Evolutionary conservation across 208 protist genomes (phyloP).

Genomic region (Sergeia podlipaevii): DNA sequence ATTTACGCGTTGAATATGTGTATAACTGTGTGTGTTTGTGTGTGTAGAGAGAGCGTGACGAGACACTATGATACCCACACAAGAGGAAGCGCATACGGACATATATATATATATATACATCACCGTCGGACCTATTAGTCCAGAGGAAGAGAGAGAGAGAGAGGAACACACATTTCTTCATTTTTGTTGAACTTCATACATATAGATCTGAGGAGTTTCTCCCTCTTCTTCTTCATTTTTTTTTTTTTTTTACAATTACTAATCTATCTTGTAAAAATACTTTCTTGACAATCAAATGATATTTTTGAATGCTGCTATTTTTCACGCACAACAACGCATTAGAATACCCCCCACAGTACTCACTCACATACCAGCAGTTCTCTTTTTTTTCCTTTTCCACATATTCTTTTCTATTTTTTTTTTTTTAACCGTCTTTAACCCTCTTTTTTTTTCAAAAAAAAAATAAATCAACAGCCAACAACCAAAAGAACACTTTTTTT

Average conservation of each 20-base stretch:
- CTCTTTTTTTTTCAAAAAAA: not conserved
- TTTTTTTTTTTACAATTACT: not conserved
- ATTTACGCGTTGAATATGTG: too few relatives aligned
- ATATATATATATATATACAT: too few relatives aligned
- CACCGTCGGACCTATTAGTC: too few relatives aligned
- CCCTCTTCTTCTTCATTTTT: not conserved
- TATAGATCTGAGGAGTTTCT: not conserved
- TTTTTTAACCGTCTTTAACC: not conserved
- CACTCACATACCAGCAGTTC: too few relatives aligned
- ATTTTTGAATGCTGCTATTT: not conserved
- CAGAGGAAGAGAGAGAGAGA: too few relatives aligned
- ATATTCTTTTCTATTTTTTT: not conserved
- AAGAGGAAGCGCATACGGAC: too few relatives aligned
- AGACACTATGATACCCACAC: too few relatives aligned
- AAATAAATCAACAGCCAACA: not conserved
- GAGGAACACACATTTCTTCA: too few relatives aligned
- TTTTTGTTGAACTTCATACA: not conserved
- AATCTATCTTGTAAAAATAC: not conserved
- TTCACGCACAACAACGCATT: too few relatives aligned
- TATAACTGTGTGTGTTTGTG: too few relatives aligned
- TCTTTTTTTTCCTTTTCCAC: constrained; percentile 1
- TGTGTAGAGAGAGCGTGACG: too few relatives aligned
- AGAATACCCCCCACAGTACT: too few relatives aligned
- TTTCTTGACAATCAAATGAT: not conserved
- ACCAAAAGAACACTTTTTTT: constrained; percentile 1